Evolutionary conservation across 371 early-diverging fungal genomes (phyloP).

Genomic region (Mucor lusitanicus): DNA sequence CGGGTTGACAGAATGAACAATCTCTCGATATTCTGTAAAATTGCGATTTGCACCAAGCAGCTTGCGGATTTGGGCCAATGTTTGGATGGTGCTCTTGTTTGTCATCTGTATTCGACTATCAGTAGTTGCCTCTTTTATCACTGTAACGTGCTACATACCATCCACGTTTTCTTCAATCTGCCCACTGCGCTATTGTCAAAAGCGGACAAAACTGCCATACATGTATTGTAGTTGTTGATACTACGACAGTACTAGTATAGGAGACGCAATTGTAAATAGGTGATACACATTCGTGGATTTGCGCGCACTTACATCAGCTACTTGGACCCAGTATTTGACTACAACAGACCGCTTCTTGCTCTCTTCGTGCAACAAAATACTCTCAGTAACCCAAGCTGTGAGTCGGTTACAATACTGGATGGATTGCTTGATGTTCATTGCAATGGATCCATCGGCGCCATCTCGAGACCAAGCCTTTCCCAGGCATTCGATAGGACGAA

Average conservation of each 20-base stretch:
- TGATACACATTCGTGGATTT: not conserved
- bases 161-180: slow-evolving; percentile 91
- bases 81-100: slow-evolving; percentile 49
- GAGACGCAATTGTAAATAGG: not conserved
- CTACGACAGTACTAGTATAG: slow-evolving; percentile 60
- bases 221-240: slow-evolving; percentile 91
- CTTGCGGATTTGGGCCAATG: slow-evolving; percentile 50
- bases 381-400: slow-evolving; percentile 83
- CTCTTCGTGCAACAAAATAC: slow-evolving; percentile 77
- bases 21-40: slow-evolving; percentile 84
- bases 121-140: not conserved
- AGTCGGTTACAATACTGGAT: slow-evolving; percentile 68
- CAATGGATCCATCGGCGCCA: slow-evolving; percentile 52
- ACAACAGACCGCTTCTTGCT: slow-evolving; percentile 72
- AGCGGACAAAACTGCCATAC: slow-evolving; percentile 88
- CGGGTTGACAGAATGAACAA: slow-evolving; percentile 83
- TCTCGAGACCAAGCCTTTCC: slow-evolving; percentile 87
- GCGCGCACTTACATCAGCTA: slow-evolving; percentile 67
- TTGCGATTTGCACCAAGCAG: slow-evolving; percentile 83
- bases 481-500: slow-evolving; percentile 85
- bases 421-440: slow-evolving; percentile 74
- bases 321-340: slow-evolving; percentile 81
- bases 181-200: slow-evolving; percentile 89
- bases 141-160: slow-evolving; percentile 24
- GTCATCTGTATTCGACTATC: not conserved